Conservation (phyloP, 371 early-diverging fungal genomes). For the Umbelopsis sp. region DNA sequence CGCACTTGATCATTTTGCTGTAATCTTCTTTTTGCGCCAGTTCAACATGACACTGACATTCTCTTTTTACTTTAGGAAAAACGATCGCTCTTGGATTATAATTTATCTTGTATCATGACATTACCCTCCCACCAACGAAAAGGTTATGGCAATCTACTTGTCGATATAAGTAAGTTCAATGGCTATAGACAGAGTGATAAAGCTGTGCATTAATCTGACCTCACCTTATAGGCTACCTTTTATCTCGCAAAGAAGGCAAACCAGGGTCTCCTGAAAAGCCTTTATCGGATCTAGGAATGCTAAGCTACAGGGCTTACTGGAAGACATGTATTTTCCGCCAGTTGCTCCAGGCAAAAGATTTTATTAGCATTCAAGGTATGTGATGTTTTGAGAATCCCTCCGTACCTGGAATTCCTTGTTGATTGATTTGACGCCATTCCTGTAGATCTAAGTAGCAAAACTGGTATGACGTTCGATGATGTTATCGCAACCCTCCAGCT, state of each 20-base stretch:
- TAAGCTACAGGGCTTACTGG: conserved; percentile 94
- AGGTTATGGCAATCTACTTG: conserved; percentile 97
- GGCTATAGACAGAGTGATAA: not conserved
- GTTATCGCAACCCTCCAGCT: conserved; percentile 73
- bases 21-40: not conserved
- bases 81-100: conserved; percentile 87
- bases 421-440: no score
- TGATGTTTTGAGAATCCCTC: no score
- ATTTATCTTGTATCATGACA: conserved; percentile 98
- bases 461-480: conserved; percentile 76
- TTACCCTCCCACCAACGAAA: conserved; percentile 96
- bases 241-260: conserved; percentile 89
- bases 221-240: conserved; percentile 71
- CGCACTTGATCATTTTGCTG: not conserved
- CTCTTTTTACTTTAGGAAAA: conserved; percentile 77
- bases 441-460: conserved; percentile 58
- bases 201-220: not conserved
- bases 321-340: conserved; percentile 24
- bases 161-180: conserved; percentile 88
- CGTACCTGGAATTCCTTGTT: not conserved
- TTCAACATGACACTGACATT: not conserved
- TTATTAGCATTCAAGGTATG: conserved; percentile 11
- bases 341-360: not conserved
- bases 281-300: conserved; percentile 91
- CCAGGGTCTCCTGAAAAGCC: conserved; percentile 98